Evolutionary conservation across 768 basidiomycete genomes (phyloP).

Genomic region (Phallus indusiatus): DNA sequence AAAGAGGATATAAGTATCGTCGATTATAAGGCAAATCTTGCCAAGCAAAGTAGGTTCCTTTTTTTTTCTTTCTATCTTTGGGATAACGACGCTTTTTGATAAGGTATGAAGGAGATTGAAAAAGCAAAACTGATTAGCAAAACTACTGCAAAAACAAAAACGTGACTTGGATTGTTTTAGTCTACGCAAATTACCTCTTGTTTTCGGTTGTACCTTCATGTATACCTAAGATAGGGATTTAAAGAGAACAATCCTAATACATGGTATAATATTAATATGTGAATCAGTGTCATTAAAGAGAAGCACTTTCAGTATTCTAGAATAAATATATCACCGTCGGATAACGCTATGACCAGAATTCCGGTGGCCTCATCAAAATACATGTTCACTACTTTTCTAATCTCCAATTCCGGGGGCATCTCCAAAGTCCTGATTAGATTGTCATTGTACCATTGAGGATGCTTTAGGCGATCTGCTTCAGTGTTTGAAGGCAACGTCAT

Average conservation of each 20-base stretch:
- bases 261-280: background rate
- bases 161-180: constrained; percentile 23
- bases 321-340: background rate
- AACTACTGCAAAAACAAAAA: constrained; percentile 60
- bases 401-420: background rate
- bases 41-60: constrained; percentile 58
- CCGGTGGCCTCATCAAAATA: background rate
- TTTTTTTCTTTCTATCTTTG: background rate
- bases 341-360: background rate
- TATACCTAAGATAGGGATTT: background rate
- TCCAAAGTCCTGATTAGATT: background rate
- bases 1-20: constrained; percentile 84
- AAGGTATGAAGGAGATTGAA: constrained; percentile 79
- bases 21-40: constrained; percentile 85
- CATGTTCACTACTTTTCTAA: background rate
- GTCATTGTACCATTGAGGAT: background rate
- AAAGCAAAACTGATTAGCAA: constrained; percentile 93
- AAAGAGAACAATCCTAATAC: background rate
- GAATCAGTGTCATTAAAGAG: background rate
- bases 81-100: background rate
- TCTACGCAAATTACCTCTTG: too few species aligned
- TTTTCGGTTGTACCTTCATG: too few species aligned
- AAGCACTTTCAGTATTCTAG: background rate
- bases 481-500: background rate
- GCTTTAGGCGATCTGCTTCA: background rate